Conservation (phyloP, 768 basidiomycete genomes). For the Pulveroboletus sp. region DNA sequence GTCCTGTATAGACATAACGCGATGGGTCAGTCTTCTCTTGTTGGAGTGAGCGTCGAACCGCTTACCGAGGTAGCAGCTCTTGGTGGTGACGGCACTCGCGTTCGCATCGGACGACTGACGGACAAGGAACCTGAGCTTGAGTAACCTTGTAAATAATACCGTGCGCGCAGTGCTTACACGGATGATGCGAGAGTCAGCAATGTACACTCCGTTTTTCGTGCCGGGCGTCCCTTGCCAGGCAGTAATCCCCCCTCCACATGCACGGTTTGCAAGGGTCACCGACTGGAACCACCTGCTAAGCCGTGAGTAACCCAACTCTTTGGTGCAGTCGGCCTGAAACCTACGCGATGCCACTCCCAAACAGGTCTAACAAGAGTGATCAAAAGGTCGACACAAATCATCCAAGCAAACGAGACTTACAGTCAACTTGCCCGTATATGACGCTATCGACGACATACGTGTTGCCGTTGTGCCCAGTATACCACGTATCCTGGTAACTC, state of each 20-base stretch:
- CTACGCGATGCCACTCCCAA: conserved; percentile 11
- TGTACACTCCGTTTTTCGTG: conserved; percentile 51
- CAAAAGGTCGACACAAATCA: too few species aligned
- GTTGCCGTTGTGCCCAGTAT: conserved; percentile 55
- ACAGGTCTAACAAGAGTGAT: conserved; percentile 5
- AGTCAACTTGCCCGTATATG: conserved; percentile 64
- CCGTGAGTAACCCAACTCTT: background rate
- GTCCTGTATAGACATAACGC: conserved; percentile 21
- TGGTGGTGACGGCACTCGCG: conserved; percentile 41
- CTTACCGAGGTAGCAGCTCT: conserved; percentile 50
- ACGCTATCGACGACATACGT: conserved; percentile 62
- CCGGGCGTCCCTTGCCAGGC: conserved; percentile 56
- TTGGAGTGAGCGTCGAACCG: background rate
- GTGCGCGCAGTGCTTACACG: conserved; percentile 41
- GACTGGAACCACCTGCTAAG: conserved; percentile 56
- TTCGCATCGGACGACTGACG: conserved; percentile 59
- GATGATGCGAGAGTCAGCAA: conserved; percentile 53
- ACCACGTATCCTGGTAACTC: conserved; percentile 45
- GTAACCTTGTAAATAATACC: too few species aligned
- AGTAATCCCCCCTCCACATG: conserved; percentile 61
- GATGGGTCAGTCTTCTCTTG: background rate
- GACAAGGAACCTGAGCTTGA: background rate
- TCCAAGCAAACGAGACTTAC: conserved; percentile 32
- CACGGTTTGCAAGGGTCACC: conserved; percentile 57
- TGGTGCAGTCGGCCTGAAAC: background rate